A percentile compares a stretch with the other conserved stretches of the same genome.
These are phyloP conservation scores for Rosa chinensis DNA, from an alignment of 306 rosid species.

Conservation along the genomic window DNA sequence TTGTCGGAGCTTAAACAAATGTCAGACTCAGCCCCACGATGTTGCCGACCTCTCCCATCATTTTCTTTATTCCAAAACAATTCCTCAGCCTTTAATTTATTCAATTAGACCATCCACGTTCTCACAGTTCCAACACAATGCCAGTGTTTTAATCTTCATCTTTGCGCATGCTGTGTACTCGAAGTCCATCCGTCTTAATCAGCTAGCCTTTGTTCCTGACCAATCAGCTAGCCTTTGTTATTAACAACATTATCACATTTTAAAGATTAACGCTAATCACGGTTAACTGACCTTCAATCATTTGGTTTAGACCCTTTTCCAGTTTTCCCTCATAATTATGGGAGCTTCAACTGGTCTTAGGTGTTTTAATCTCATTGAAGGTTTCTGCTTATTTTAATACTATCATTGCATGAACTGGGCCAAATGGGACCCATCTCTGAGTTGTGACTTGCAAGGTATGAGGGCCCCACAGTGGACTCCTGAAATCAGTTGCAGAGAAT, in stretches of 20 bases:
- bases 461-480: constrained; percentile 57
- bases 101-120: constrained; percentile 61
- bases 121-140: constrained; percentile 35
- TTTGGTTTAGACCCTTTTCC: constrained; percentile 29
- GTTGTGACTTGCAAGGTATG: constrained; percentile 52
- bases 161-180: neutral
- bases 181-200: neutral
- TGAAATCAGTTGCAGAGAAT: constrained; percentile 53
- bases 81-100: constrained; percentile 32
- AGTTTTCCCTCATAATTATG: constrained; percentile 3
- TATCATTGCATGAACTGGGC: constrained; percentile 44
- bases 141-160: constrained; percentile 30
- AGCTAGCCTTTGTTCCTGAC: neutral
- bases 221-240: neutral
- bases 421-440: constrained; percentile 46
- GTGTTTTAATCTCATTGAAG: neutral
- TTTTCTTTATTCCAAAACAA: constrained; percentile 38
- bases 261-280: constrained; percentile 32
- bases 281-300: constrained; percentile 37
- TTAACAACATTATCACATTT: constrained; percentile 31
- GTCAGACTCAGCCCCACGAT: constrained; percentile 66
- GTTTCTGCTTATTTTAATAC: constrained; percentile 23
- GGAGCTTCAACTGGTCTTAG: neutral
- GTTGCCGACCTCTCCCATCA: constrained; percentile 43
- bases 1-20: constrained; percentile 49